A percentile compares a stretch with the other conserved stretches of the same genome.
phyloP scores from a whole-genome alignment of 192 early-diverging fungal species.

The Bifiguratus adelaidae region DNA sequence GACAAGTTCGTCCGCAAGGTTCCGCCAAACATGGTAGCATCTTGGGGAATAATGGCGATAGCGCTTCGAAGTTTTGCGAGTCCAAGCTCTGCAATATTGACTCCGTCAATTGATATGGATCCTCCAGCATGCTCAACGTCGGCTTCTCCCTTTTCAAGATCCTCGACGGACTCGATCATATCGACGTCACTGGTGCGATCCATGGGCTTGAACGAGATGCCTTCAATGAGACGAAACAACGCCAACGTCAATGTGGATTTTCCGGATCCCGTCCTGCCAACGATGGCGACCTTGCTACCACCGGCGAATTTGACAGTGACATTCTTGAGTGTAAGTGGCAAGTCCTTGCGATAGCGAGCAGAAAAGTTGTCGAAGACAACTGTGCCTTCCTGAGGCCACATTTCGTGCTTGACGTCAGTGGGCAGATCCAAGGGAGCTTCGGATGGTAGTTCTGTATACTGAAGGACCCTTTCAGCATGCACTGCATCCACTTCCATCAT shows the following conservation, averaged over 20 bases:
- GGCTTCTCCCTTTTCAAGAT: too few species aligned
- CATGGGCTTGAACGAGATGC: too few species aligned
- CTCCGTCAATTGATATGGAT: slow-evolving; percentile 63
- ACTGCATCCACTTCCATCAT: slow-evolving; percentile 12
- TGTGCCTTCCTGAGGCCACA: slow-evolving; percentile 21
- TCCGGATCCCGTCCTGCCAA: slow-evolving; percentile 41
- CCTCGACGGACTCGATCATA: too few species aligned
- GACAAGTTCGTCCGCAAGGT: slow-evolving; percentile 58
- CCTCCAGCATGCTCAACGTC: slow-evolving; percentile 25
- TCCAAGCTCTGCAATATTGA: slow-evolving; percentile 56
- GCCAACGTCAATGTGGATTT: slow-evolving; percentile 31
- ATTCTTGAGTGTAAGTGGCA: slow-evolving; percentile 29
- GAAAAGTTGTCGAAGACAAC: slow-evolving; percentile 18
- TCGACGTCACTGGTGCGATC: too few species aligned
- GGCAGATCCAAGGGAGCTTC: slow-evolving; percentile 16
- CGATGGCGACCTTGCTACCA: slow-evolving; percentile 33
- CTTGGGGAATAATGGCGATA: slow-evolving; percentile 86
- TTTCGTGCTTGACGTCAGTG: slow-evolving; percentile 9
- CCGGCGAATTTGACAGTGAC: slow-evolving; percentile 22
- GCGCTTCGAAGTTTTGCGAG: slow-evolving; percentile 54
- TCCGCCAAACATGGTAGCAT: slow-evolving; percentile 57
- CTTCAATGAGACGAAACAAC: slow-evolving; percentile 37
- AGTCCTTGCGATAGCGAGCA: slow-evolving; percentile 21
- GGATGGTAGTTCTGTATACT: slow-evolving; percentile 15
- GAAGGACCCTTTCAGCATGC: slow-evolving; percentile 13